Evolutionary conservation across 768 basidiomycete species (phyloP).

Genomic region (Amanita fuliginea): DNA sequence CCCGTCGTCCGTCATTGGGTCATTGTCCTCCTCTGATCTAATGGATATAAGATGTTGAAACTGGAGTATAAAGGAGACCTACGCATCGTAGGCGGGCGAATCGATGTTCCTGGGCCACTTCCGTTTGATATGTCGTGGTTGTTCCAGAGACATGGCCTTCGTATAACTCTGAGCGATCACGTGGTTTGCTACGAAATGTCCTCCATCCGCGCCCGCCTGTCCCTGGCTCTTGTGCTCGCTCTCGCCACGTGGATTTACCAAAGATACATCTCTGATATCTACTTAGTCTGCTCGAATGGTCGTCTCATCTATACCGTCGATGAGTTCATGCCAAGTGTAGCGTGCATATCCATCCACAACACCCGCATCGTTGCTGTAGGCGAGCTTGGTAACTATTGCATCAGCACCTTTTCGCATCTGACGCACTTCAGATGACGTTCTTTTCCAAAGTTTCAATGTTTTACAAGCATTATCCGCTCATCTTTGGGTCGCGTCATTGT

Average conservation of each 20-base stretch:
- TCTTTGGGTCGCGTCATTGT: background rate
- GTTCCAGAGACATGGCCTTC: conserved; percentile 15
- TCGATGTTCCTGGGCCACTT: conserved; percentile 52
- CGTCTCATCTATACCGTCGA: conserved; percentile 65
- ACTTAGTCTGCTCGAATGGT: conserved; percentile 46
- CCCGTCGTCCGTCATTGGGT: conserved; percentile 71
- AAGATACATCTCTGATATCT: conserved; percentile 14
- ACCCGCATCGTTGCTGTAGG: conserved; percentile 38
- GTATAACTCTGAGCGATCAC: background rate
- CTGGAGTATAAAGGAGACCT: conserved; percentile 6
- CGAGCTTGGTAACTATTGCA: conserved; percentile 27
- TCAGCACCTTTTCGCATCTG: background rate
- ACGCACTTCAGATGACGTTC: background rate
- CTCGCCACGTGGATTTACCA: background rate
- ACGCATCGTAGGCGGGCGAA: conserved; percentile 74
- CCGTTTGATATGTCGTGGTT: conserved; percentile 39
- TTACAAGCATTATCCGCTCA: background rate
- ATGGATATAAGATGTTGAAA: conserved; percentile 12
- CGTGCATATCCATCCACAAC: conserved; percentile 50
- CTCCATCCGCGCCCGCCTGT: background rate
- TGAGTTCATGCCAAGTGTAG: conserved; percentile 31
- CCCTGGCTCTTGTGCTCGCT: background rate
- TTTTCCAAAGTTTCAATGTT: background rate
- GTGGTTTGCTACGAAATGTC: background rate
- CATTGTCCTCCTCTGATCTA: conserved; percentile 84